phyloP scores from a whole-genome alignment of 2,329 filamentous ascomycete species.

The Cercospora nicotianae region DNA sequence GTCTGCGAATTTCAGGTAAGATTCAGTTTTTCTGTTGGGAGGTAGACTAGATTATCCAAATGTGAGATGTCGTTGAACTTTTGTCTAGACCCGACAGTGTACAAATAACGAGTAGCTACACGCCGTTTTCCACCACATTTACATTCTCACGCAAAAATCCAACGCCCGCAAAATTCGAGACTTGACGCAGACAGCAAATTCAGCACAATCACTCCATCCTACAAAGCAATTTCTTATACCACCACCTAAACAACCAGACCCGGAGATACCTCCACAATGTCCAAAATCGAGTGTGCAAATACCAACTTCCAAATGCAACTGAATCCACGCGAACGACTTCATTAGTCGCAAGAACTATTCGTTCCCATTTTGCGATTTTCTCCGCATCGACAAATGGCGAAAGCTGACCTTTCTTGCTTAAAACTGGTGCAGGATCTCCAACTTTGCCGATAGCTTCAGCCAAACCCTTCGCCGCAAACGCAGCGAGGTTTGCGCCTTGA shows the following conservation, averaged over 20 bases:
- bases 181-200: too few relatives aligned
- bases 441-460: slow-evolving; percentile 29
- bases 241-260: not conserved
- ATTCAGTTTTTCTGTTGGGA: too few relatives aligned
- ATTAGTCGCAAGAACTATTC: slow-evolving; percentile 10
- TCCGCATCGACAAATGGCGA: slow-evolving; percentile 3
- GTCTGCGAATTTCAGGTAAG: too few relatives aligned
- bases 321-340: slow-evolving; percentile 15
- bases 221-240: not conserved
- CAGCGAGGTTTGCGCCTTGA: slow-evolving; percentile 34
- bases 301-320: slow-evolving; percentile 24
- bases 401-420: slow-evolving; percentile 10
- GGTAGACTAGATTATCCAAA: too few relatives aligned
- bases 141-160: too few relatives aligned
- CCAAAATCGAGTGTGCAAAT: not conserved
- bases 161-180: too few relatives aligned
- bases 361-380: slow-evolving; percentile 28
- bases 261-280: not conserved
- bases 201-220: not conserved
- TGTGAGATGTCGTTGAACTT: too few relatives aligned
- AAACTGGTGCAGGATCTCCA: not conserved
- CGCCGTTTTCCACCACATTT: too few relatives aligned
- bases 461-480: slow-evolving; percentile 24
- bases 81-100: too few relatives aligned
- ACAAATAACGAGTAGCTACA: too few relatives aligned